Base-by-base conservation (phyloP, 2,329 filamentous ascomycete genomes). In the Daldinia sp. region DNA sequence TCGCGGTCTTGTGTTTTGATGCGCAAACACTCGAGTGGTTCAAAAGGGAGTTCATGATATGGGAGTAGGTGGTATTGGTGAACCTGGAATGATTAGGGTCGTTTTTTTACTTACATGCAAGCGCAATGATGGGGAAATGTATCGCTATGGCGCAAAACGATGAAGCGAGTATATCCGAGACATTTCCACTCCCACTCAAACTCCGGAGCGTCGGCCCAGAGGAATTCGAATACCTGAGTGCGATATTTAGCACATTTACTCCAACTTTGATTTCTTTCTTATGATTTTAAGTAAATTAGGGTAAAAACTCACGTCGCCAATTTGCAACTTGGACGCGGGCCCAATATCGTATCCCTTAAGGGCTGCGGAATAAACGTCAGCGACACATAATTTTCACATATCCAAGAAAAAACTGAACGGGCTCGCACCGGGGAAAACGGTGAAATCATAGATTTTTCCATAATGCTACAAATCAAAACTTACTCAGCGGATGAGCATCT, bases 121-220 rank as follows among this genome's bases (percentile, higher is more conserved):
- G 75, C 75, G 57, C 77, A 79, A 53, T 79, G 75, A 54, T 78
- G 77, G 60, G 78, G 78, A 62, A 78, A 79, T 35, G 73, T 76
- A 59, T 80, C 78, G 68, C 74, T 79, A 72, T 79, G 78, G 60
- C 78, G 77, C 20, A 80, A 75, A 53, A 80, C 78, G 28, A 80
- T 79, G 72, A 80, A 80, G 12, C 78, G 77, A 42, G 73, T 75
- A 69, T 80, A 80, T 12, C 78, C 78, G 20, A 80, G 74, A 60
- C 78, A 80, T 73, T 79, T 80, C 78, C 78, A 80, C 68, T 80
- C 78, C 77, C 78, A 80, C 50, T 79, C 76, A 41, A 79, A 80
- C 55, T 80, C 77, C 50, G 75, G 63, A 28, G 77, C 72, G 53
- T 80, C 78, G 44, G 78, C 78, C 78, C 78, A 80, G n/a, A 80